These are phyloP conservation scores for Raphanus raphanistrum DNA, from an alignment of 345 rosid species.

Conservation along the genomic window DNA sequence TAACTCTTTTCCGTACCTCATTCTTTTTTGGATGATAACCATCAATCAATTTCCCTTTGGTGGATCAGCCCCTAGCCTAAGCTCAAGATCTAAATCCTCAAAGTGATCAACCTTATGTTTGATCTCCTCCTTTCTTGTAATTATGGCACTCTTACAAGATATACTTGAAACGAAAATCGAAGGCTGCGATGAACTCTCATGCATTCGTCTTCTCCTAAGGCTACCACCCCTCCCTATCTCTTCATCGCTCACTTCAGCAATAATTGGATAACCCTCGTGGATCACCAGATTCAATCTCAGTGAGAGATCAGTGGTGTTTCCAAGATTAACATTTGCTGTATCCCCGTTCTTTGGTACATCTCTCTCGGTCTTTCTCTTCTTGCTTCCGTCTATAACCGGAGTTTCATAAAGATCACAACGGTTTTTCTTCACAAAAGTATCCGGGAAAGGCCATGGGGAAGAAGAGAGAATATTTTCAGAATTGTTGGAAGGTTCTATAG, in stretches of 20 bases:
- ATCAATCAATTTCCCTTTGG: conserved; percentile 56
- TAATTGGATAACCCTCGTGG: conserved; percentile 46
- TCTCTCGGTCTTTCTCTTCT: conserved; percentile 36
- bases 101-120: conserved; percentile 44
- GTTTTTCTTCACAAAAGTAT: conserved; percentile 31
- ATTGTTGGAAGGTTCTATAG: conserved; percentile 34
- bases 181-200: conserved; percentile 45
- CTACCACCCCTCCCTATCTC: conserved; percentile 35
- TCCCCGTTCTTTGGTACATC: conserved; percentile 36
- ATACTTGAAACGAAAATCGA: conserved; percentile 48
- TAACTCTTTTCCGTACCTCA: neutral
- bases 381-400: conserved; percentile 40
- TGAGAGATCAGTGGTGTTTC: conserved; percentile 46
- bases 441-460: conserved; percentile 34
- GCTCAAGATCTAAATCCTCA: conserved; percentile 93
- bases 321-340: conserved; percentile 43
- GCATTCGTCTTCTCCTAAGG: conserved; percentile 57
- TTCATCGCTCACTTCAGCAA: conserved; percentile 25
- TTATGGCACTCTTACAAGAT: conserved; percentile 39
- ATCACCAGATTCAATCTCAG: conserved; percentile 67
- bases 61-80: conserved; percentile 66
- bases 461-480: conserved; percentile 20
- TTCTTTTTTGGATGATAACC: conserved; percentile 7
- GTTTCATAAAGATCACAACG: conserved; percentile 31
- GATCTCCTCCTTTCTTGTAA: conserved; percentile 37